Conservation (phyloP, 2,329 filamentous ascomycete genomes). For the Ramularia endophylla region DNA sequence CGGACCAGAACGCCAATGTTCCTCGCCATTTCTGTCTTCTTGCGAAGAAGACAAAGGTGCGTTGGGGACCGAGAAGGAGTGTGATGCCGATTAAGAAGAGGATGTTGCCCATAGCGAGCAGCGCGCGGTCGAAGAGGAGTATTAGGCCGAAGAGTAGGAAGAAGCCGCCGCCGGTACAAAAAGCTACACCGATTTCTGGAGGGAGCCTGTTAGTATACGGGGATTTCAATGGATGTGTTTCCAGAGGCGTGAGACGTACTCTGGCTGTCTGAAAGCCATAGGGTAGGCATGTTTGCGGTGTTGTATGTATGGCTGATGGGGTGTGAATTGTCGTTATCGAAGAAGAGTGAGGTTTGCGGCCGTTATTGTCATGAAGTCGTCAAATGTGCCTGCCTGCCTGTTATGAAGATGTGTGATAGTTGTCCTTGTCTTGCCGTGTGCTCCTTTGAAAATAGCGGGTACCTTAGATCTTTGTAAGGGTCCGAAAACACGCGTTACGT, state of each 20-base stretch:
- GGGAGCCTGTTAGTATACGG: background rate
- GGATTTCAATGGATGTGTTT: background rate
- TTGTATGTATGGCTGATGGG: too few relatives aligned
- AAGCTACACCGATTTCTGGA: constrained; percentile 89
- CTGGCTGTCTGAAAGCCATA: constrained; percentile 95
- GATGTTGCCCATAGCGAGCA: constrained; percentile 99
- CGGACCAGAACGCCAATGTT: constrained; percentile 78
- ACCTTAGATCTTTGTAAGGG: too few relatives aligned
- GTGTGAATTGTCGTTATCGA: background rate
- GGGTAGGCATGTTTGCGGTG: constrained; percentile 63
- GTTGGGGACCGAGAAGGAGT: constrained; percentile 87
- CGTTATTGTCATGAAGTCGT: too few relatives aligned
- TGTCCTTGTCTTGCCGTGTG: too few relatives aligned
- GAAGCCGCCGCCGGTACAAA: constrained; percentile 93
- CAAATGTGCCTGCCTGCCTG: too few relatives aligned
- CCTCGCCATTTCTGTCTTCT: constrained; percentile 89
- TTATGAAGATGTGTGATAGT: too few relatives aligned
- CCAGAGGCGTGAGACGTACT: constrained; percentile 59
- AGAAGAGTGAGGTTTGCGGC: too few relatives aligned
- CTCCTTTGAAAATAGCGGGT: too few relatives aligned
- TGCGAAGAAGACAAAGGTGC: constrained; percentile 91
- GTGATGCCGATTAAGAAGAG: constrained; percentile 96
- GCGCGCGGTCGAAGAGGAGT: constrained; percentile 95
- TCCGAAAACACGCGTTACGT: too few relatives aligned
- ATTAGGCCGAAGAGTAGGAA: constrained; percentile 93